Evolutionary conservation across 116 monocot species (phyloP).

Genomic region (Phalaenopsis hybrid): DNA sequence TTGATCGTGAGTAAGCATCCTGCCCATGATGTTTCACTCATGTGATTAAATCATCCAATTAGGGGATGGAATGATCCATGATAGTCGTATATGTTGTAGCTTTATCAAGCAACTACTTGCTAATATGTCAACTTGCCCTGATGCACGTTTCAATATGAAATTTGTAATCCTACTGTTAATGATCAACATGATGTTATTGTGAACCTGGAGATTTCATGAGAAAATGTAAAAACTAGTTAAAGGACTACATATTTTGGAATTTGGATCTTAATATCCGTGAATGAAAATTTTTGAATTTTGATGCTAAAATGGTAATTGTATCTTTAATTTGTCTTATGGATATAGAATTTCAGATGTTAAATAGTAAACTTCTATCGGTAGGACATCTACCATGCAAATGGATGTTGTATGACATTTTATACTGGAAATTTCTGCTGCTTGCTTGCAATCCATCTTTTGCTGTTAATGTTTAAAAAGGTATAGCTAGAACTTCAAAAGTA

Average conservation of each 20-base stretch:
- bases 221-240: not conserved
- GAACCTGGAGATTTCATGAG: too few species aligned
- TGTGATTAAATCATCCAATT: not conserved
- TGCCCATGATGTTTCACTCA: constrained; percentile 2
- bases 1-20: constrained; percentile 81
- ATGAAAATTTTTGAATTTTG: not conserved
- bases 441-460: not conserved
- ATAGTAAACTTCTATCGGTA: not conserved
- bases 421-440: too few species aligned
- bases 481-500: not conserved
- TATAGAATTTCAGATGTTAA: not conserved
- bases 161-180: too few species aligned
- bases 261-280: not conserved
- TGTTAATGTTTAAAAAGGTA: not conserved
- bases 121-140: too few species aligned
- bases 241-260: not conserved
- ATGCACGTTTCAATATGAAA: too few species aligned
- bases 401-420: not conserved
- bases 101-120: not conserved
- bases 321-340: not conserved
- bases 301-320: not conserved
- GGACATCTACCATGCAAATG: not conserved
- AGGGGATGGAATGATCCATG: not conserved
- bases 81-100: not conserved
- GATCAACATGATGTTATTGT: too few species aligned